Conservation (phyloP, 2,329 filamentous ascomycete genomes). For the Botryotinia convoluta region DNA sequence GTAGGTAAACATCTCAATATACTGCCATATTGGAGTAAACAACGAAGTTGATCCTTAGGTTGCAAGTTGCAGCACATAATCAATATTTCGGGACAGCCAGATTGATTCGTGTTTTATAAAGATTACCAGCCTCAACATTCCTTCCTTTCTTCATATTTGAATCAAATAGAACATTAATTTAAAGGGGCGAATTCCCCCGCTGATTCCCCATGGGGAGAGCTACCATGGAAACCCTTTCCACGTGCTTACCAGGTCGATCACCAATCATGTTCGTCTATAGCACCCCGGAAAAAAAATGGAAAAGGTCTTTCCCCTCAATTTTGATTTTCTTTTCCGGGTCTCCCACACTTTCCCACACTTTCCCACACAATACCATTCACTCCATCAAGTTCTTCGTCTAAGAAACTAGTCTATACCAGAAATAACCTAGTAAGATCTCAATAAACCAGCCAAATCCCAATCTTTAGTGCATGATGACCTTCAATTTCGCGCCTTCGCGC, state of each 20-base stretch:
- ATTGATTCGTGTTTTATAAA: neutral
- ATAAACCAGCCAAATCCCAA: neutral
- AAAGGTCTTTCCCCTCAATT: constrained; percentile 12
- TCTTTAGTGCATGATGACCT: neutral
- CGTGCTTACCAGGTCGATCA: neutral
- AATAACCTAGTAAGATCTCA: neutral
- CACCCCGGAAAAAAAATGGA: neutral
- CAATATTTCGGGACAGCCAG: neutral
- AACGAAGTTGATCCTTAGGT: neutral
- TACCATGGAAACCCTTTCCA: neutral
- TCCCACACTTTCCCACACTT: neutral
- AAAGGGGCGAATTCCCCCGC: neutral
- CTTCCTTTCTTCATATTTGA: neutral
- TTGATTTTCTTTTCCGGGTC: neutral
- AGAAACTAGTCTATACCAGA: neutral
- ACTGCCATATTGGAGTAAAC: neutral
- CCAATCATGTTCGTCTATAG: neutral
- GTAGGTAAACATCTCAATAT: neutral
- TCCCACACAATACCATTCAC: neutral
- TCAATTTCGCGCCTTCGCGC: neutral
- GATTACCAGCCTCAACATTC: neutral
- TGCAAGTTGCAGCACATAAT: neutral
- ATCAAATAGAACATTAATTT: neutral
- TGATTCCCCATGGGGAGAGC: constrained; percentile 15
- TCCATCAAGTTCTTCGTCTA: neutral